phyloP scores from a whole-genome alignment of 225 moss, liverwort and hornwort species.

The Pseudisothecium myosuroides region DNA sequence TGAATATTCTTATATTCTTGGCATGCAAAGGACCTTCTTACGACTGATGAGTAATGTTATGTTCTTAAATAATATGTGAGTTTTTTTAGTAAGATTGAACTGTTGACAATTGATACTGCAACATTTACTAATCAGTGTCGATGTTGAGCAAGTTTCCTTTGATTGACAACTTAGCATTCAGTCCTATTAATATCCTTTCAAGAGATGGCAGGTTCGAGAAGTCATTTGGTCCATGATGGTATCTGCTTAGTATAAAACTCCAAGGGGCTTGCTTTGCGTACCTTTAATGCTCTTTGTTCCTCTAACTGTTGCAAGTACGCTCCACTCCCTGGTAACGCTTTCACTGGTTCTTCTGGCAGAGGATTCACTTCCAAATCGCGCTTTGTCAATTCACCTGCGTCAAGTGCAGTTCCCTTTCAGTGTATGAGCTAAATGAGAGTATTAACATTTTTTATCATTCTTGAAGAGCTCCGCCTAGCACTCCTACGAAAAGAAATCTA shows the following conservation, averaged over 20 bases:
- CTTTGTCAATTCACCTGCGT: background rate
- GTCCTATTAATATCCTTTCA: background rate
- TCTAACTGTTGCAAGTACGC: slow-evolving; percentile 55
- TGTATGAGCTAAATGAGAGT: background rate
- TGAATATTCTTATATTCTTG: background rate
- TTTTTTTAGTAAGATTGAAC: background rate
- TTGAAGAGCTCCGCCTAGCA: background rate
- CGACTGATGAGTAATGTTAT: background rate
- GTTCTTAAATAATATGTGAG: background rate
- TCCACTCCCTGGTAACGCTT: slow-evolving; percentile 49
- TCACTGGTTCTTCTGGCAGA: background rate
- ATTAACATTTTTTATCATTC: background rate
- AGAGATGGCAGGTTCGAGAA: background rate
- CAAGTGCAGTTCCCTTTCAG: background rate
- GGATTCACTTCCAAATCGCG: background rate
- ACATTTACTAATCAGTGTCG: background rate
- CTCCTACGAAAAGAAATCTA: no score
- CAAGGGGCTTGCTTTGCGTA: background rate
- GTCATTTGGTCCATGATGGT: no score
- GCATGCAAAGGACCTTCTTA: background rate
- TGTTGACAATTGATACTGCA: background rate
- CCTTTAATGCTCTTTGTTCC: slow-evolving; percentile 71
- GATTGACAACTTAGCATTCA: background rate
- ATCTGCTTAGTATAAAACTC: background rate
- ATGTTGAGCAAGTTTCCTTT: background rate